phyloP scores from a whole-genome alignment of 345 rosid genomes.

The Corymbia maculata region DNA sequence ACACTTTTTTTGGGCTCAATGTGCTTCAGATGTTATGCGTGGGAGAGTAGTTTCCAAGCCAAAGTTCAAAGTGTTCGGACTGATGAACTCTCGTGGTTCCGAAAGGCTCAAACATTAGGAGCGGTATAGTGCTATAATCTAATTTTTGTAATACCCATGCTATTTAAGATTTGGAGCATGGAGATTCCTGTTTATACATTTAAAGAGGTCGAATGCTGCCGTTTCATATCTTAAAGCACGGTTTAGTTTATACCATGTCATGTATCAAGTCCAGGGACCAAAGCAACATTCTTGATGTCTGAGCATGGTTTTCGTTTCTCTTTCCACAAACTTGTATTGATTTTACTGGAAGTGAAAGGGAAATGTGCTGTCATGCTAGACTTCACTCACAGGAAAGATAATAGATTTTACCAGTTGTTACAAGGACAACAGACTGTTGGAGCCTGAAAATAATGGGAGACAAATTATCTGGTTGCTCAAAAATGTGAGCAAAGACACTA shows the following conservation, averaged over 20 bases:
- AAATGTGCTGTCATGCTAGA: not conserved
- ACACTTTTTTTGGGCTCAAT: not conserved
- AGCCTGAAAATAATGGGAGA: not conserved
- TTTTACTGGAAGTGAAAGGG: not conserved
- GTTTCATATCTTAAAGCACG: not conserved
- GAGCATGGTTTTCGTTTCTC: not conserved
- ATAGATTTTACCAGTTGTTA: not conserved
- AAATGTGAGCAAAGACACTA: not conserved
- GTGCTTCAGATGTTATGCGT: constrained; percentile 80
- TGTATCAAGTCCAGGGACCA: not conserved
- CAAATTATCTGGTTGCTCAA: not conserved
- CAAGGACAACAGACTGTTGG: not conserved
- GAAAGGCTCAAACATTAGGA: constrained; percentile 78
- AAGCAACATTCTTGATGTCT: not conserved
- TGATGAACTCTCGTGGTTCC: constrained; percentile 95
- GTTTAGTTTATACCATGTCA: not conserved
- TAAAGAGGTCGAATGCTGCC: not conserved
- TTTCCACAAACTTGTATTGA: not conserved
- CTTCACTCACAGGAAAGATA: not conserved
- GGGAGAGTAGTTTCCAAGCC: constrained; percentile 91
- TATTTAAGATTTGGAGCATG: not conserved
- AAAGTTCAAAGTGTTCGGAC: constrained; percentile 76
- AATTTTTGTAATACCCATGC: not conserved
- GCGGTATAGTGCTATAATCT: constrained; percentile 43
- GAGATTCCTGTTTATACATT: not conserved